These are phyloP conservation scores for Sordariomycetes sp. DNA, from an alignment of 2,329 filamentous ascomycete species.

Conservation along the genomic window DNA sequence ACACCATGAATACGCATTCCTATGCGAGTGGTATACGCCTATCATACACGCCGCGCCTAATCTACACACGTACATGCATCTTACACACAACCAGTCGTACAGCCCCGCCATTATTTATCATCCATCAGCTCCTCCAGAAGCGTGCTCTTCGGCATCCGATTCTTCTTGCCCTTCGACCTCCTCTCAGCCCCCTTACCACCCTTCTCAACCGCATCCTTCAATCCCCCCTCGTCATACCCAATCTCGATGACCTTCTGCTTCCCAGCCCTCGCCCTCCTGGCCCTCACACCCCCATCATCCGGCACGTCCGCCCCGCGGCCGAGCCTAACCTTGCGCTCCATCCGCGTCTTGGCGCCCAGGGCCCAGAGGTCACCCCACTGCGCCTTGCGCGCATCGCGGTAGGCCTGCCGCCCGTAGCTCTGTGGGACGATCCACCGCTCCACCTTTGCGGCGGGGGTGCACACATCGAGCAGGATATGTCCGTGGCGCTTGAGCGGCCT, in stretches of 20 bases:
- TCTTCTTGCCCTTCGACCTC: slow-evolving; percentile 5
- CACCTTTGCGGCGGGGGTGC: slow-evolving; percentile 71
- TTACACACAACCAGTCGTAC: neutral
- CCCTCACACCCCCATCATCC: slow-evolving; percentile 32
- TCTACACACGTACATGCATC: neutral
- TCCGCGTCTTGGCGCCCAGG: slow-evolving; percentile 78
- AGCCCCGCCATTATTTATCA: neutral
- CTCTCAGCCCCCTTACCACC: slow-evolving; percentile 2
- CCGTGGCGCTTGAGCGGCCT: slow-evolving; percentile 77
- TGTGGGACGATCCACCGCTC: slow-evolving; percentile 91
- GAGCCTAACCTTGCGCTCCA: slow-evolving; percentile 44
- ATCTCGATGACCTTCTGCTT: slow-evolving; percentile 18
- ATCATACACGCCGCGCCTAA: neutral
- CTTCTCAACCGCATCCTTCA: slow-evolving; percentile 14
- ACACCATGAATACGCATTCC: slow-evolving; percentile 21
- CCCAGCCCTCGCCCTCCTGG: slow-evolving; percentile 19
- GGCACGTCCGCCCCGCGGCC: slow-evolving; percentile 29
- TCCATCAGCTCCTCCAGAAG: slow-evolving; percentile 5
- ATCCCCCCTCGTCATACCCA: slow-evolving; percentile 10
- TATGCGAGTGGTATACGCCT: neutral
- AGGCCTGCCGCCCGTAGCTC: slow-evolving; percentile 68
- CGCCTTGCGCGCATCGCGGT: slow-evolving; percentile 83
- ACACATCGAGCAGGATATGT: slow-evolving; percentile 82
- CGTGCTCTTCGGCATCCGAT: slow-evolving; percentile 4
- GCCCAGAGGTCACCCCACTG: slow-evolving; percentile 94